Evolutionary conservation across 139 green algal species (phyloP), one percentile per base, ranked within the genome.

Genomic region (Chlorella sorokiniana): DNA sequence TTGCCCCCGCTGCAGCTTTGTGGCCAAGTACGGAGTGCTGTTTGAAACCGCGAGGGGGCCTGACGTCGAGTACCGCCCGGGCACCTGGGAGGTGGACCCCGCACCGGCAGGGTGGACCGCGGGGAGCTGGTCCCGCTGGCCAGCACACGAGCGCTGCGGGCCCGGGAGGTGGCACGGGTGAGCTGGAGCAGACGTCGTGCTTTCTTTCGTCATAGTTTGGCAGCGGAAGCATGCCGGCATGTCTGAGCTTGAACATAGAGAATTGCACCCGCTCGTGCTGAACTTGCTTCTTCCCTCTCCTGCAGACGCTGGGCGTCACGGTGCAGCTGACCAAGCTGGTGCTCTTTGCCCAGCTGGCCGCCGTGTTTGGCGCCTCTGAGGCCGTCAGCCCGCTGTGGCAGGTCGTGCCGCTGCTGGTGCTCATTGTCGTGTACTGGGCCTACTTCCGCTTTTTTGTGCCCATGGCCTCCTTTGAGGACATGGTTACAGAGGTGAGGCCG

Each of bases 401-500:
- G 35, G 70, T 78, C 45, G 64, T 78, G 44, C 72, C 72, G 11
- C 72, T 79, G 52, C 72, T 79, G 52, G 72, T 79, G 51, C 72
- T 79, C 0, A 79, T 67, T 23, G 18, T 79, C 33, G 4, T 54
- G 0, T 79, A 79, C 52, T 79, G 72, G 72, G 51, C 51, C 3
- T 79, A 79, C 72, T 11, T 79, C 22, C 72, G 72, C 72, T 37
- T 79, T 51, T 79, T 79, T 54, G 72, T 79, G 72, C 72, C 72
- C 51, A 59, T 79, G 5, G 52, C 72, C 35, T 54, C 52, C 22
- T 38, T 54, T 14, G 72, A 20, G 6, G 72, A 79, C 72, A 62
- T 67, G 35, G 27, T 29, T 4, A 37, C 31, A 27, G 72, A 79
- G 72, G 72, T 79, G 51, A 37, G 45, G 2, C n/a, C n/a, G n/a